Evolutionary conservation across 2,329 filamentous ascomycete genomes (phyloP).

Genomic region (Aspergillus viridinutans): DNA sequence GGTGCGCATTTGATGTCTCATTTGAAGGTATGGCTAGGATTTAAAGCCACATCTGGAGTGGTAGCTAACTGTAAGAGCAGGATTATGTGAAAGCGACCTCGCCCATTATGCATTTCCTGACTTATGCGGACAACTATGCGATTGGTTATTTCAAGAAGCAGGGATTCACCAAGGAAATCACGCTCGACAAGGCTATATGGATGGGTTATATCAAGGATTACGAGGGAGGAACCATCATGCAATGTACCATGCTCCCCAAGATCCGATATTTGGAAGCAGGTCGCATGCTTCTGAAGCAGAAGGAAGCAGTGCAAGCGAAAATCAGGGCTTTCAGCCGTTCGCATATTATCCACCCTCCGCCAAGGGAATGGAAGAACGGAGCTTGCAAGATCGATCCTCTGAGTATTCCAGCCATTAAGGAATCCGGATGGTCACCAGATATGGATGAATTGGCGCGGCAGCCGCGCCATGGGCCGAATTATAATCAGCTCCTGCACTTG

Average conservation of each 20-base stretch:
- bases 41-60: background rate
- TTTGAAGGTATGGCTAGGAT: conserved; percentile 60
- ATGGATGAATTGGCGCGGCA: conserved; percentile 97
- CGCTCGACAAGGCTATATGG: conserved; percentile 82
- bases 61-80: conserved; percentile 21
- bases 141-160: conserved; percentile 99
- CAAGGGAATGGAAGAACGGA: conserved; percentile 77
- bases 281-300: conserved; percentile 94
- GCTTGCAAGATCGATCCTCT: conserved; percentile 76
- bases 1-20: conserved; percentile 98
- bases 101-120: conserved; percentile 97
- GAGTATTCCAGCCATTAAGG: conserved; percentile 80
- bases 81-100: conserved; percentile 97
- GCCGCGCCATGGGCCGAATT: conserved; percentile 92
- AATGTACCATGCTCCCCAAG: conserved; percentile 93
- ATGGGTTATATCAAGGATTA: conserved; percentile 99
- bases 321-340: conserved; percentile 87
- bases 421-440: conserved; percentile 90
- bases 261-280: conserved; percentile 91
- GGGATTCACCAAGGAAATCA: conserved; percentile 98
- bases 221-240: conserved; percentile 98
- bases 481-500: conserved; percentile 86
- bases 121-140: conserved; percentile 97
- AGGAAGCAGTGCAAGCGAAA: conserved; percentile 90
- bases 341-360: conserved; percentile 80